Percentiles rank a stretch among this genome's conserved stretches.
phyloP scores from a whole-genome alignment of 495 filamentous ascomycete species.

The Penicillium argentinense region DNA sequence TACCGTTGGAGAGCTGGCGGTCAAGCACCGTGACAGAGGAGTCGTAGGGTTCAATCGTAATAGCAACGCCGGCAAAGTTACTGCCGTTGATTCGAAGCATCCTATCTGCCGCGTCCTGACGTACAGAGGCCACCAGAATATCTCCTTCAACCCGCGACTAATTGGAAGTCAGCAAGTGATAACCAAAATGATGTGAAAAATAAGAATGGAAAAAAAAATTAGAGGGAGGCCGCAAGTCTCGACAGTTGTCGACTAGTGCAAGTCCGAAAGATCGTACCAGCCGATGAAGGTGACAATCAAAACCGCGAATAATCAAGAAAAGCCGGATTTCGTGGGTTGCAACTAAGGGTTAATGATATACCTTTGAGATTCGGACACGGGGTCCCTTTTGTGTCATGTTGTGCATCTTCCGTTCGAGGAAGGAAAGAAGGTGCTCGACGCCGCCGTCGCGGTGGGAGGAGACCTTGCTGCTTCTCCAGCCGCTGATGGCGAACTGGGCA shows the following conservation, averaged over 20 bases:
- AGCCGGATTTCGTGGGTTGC: conserved; percentile 48
- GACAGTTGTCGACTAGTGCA: conserved; percentile 62
- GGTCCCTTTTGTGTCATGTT: conserved; percentile 55
- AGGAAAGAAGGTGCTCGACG: conserved; percentile 65
- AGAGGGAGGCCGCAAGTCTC: conserved; percentile 38
- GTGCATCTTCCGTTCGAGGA: conserved; percentile 73
- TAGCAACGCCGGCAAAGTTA: conserved; percentile 59
- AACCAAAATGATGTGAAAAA: conserved; percentile 52
- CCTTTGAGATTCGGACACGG: conserved; percentile 75
- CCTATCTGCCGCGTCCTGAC: conserved; percentile 57
- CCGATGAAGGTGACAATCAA: too few species aligned
- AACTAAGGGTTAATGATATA: conserved; percentile 51
- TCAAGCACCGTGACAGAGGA: conserved; percentile 20
- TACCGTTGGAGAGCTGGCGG: conserved; percentile 26
- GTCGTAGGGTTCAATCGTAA: conserved; percentile 52
- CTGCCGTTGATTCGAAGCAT: conserved; percentile 64
- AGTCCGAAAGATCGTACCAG: too few species aligned
- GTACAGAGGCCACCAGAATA: conserved; percentile 64
- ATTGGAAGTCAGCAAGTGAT: conserved; percentile 68
- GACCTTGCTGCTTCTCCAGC: conserved; percentile 77
- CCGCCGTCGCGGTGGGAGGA: conserved; percentile 68
- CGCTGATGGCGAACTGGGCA: conserved; percentile 57
- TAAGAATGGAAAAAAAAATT: conserved; percentile 42
- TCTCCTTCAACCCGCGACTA: conserved; percentile 73
- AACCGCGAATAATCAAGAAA: conserved; percentile 58